Evolutionary conservation across 106 monocot species (phyloP), one percentile per base, ranked within the genome.

Genomic region (Dioscorea alata): DNA sequence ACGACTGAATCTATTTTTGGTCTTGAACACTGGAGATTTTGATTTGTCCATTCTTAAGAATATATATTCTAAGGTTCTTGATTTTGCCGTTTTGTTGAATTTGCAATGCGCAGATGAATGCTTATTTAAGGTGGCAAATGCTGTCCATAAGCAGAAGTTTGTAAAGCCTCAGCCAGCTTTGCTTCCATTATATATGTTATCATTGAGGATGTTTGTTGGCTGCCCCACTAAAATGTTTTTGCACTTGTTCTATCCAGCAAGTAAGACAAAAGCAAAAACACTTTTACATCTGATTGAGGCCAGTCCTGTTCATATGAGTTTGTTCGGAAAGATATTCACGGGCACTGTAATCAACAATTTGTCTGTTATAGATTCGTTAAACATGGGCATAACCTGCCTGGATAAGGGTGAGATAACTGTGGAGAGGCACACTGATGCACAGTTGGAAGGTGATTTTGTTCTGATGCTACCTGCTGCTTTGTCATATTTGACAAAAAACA

Each of bases 401-500:
- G 50, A 61, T 58, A 69, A 53, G 33, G 59, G 31, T 48, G 60
- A 64, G 8, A 23, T 50, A 48, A 68, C 18, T 69, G 31, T 21
- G 42, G 31, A 34, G 21, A 67, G 76, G 22, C 64, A 18, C 68
- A 71, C 60, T 12, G 9, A 28, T 67, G 15, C 15, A 23, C 52
- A 82, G 64, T 81, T 79, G 31, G 71, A 83, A 42, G 83, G 84
- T 74, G 86, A 85, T 50, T 79, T 74, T 63, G 19, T 97, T 23
- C 66, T 87, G 74, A 73, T 97, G 58, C 65, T 97, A 62, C 97
- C 97, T 75, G 76, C 76, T 31, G 89, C 85, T 68, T 74, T 97
- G 71, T 85, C 85, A 74, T 92, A 77, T 50, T 49, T 85, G 33
- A 75, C 42, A 13, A 67, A 16, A 75, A 64, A 69, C 22, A 21